Base-by-base conservation (phyloP, 2,329 filamentous ascomycete genomes). In the Pyricularia grisea region DNA sequence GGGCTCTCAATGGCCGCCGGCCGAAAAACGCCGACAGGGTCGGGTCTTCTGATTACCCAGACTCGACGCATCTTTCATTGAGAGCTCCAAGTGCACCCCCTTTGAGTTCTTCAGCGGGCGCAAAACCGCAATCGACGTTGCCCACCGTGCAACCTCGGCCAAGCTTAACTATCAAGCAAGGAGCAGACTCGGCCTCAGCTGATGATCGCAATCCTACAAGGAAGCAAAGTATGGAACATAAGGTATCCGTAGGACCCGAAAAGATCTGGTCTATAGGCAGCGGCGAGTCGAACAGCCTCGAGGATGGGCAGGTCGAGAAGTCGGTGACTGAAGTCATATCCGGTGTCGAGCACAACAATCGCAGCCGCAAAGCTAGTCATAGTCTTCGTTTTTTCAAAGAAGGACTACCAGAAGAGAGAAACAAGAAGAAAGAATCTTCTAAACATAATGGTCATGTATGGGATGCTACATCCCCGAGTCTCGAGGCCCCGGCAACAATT, bases 341-440 rank as follows among this genome's bases (percentile, higher is more conserved):
- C 23, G 87, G 87, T 2, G 79, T 85, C n/a, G 87, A 89, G 73
- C 86, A 82, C 61, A 88, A 86, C 73, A 85, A 85, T 65, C 85
- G 88, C 68, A 92, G 88, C 74, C 85, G 88, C 72, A 90, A 90
- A 77, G 85, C 88, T 58, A 90, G 87, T 73, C 88, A 90, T 76
- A 89, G 87, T 72, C 79, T 90, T 70, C 83, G 88, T 1, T 88
- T 90, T 73, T 90, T 90, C 80, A 88, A 87, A 71, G 87, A 90
- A 76, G 88, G 87, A 42, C 78, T 89, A 23, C 86, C 87, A 3
- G 85, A 88, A 68, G 86, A 89, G 64, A 85, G 85, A 74, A 75
- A 77, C 61, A 85, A 84, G 73, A 85, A 83, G 72, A 85, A 81
- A 72, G 87, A 88, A 12, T 76, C 76, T 27, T 68, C 60, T 12